Percentiles rank a stretch among this genome's conserved stretches.
Conservation (phyloP, 768 basidiomycete species). For the Mycena filopes region DNA sequence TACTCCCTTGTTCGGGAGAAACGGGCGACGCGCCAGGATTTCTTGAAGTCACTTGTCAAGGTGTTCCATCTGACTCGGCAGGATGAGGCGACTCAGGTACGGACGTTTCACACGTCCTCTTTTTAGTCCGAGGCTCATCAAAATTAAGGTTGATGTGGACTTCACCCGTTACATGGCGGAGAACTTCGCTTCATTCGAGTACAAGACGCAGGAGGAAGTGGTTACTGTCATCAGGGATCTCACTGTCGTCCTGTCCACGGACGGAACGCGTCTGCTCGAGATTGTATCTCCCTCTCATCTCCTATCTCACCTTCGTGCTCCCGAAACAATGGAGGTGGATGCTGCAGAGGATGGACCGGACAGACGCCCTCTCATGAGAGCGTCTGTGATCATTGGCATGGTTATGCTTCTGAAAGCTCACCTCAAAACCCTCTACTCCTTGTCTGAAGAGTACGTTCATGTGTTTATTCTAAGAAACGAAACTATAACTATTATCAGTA, state of each 20-base stretch:
- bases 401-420: constrained; percentile 89
- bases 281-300: constrained; percentile 76
- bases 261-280: constrained; percentile 86
- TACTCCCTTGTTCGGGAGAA: constrained; percentile 93
- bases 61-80: constrained; percentile 80
- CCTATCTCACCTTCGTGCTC: constrained; percentile 65
- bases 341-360: constrained; percentile 15
- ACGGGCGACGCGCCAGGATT: constrained; percentile 85
- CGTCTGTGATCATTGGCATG: constrained; percentile 83
- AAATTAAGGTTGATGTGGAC: constrained; percentile 78
- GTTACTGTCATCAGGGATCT: constrained; percentile 85
- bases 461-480: too few species aligned
- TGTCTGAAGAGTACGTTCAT: constrained; percentile 88
- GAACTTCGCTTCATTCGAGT: constrained; percentile 92
- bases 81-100: constrained; percentile 67
- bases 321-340: constrained; percentile 32
- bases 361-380: constrained; percentile 59
- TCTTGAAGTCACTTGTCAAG: constrained; percentile 83
- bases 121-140: constrained; percentile 10
- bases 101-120: constrained; percentile 2
- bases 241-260: constrained; percentile 78
- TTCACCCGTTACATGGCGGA: constrained; percentile 95
- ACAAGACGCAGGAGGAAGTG: constrained; percentile 95
- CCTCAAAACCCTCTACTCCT: constrained; percentile 82
- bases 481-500: constrained; percentile 58